phyloP scores from a whole-genome alignment of 306 rosid genomes.

The Biancaea sappan region DNA sequence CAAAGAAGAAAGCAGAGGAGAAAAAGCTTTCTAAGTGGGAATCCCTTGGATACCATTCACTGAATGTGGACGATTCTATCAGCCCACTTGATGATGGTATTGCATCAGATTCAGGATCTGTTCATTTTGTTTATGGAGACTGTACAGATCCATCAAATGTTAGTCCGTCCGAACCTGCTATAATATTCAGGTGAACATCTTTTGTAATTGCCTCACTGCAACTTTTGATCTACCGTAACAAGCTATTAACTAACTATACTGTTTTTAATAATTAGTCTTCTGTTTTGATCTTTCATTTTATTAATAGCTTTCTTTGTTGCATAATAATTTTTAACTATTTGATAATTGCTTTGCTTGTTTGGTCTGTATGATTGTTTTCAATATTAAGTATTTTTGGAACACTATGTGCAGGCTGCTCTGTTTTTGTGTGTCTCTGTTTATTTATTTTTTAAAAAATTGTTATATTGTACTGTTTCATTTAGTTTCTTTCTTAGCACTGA shows the following conservation, averaged over 20 bases:
- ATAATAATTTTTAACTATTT: conserved; percentile 4
- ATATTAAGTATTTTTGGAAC: conserved; percentile 4
- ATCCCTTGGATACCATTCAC: conserved; percentile 74
- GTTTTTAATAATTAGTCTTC: conserved; percentile 3
- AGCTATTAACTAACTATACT: conserved; percentile 5
- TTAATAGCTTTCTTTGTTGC: conserved; percentile 9
- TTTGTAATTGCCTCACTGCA: conserved; percentile 5
- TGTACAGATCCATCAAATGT: conserved; percentile 70
- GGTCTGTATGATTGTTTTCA: not conserved
- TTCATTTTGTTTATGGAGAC: conserved; percentile 84
- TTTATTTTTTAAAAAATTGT: not conserved
- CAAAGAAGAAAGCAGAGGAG: conserved; percentile 78
- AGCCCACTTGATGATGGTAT: conserved; percentile 47
- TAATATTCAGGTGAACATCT: conserved; percentile 67
- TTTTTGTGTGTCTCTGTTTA: not conserved
- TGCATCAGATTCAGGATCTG: conserved; percentile 70
- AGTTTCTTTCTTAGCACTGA: not conserved
- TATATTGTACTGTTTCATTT: not conserved
- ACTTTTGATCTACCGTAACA: conserved; percentile 19
- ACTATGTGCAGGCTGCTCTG: not conserved
- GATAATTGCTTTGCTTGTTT: conserved; percentile 12
- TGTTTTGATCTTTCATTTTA: not conserved
- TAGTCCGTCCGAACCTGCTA: conserved; percentile 63
- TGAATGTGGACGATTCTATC: conserved; percentile 57
- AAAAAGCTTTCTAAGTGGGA: conserved; percentile 83